phyloP scores from a whole-genome alignment of 2,329 filamentous ascomycete genomes.

The Conoideocrella luteorostrata region DNA sequence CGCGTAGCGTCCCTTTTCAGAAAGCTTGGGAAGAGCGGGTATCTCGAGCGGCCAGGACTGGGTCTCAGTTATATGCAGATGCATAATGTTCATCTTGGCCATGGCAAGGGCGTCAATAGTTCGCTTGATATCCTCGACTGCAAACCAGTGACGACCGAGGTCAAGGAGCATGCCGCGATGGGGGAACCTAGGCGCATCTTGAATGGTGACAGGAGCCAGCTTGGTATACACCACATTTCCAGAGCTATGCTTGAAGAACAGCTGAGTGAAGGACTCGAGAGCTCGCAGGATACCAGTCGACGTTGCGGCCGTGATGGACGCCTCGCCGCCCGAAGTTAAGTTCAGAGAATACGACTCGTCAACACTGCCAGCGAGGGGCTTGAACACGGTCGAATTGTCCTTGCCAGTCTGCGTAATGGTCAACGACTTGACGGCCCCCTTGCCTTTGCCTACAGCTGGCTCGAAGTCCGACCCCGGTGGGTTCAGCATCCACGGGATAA shows the following conservation, averaged over 20 bases:
- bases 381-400: conserved; percentile 50
- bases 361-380: conserved; percentile 54
- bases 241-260: conserved; percentile 67
- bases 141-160: conserved; percentile 66
- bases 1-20: conserved; percentile 67
- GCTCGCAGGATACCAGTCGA: conserved; percentile 64
- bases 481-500: conserved; percentile 75
- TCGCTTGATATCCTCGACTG: conserved; percentile 59
- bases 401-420: conserved; percentile 52
- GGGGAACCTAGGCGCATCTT: conserved; percentile 66
- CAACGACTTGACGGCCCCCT: conserved; percentile 52
- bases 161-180: conserved; percentile 80
- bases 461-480: conserved; percentile 59
- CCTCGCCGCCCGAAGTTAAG: conserved; percentile 51
- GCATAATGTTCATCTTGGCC: conserved; percentile 78
- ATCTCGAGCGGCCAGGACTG: conserved; percentile 85
- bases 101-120: conserved; percentile 71
- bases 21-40: conserved; percentile 61
- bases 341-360: conserved; percentile 72
- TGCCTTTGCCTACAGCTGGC: conserved; percentile 39
- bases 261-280: conserved; percentile 71
- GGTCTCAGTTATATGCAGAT: conserved; percentile 75
- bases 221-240: conserved; percentile 59
- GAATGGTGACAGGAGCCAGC: conserved; percentile 62
- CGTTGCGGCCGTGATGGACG: conserved; percentile 57